A percentile compares a stretch with the other conserved stretches of the same genome.
phyloP scores from a whole-genome alignment of 2,329 filamentous ascomycete species.

The Ophiocordyceps australis region DNA sequence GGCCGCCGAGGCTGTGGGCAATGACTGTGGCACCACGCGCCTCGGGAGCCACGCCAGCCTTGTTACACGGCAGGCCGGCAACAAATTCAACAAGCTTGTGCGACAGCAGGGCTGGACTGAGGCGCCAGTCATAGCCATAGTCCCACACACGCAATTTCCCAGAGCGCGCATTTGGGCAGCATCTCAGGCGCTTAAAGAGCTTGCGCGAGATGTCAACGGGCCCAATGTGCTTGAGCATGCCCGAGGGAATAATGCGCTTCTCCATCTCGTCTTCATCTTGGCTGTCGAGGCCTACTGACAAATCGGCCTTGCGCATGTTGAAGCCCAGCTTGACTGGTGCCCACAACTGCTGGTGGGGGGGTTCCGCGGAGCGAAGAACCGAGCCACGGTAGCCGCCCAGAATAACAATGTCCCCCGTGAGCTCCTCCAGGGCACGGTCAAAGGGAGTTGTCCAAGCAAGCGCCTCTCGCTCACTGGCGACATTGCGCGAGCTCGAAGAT shows the following conservation, averaged over 20 bases:
- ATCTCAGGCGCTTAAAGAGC: conserved; percentile 59
- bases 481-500: not conserved
- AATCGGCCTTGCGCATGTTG: conserved; percentile 78
- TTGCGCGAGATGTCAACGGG: conserved; percentile 78
- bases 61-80: conserved; percentile 57
- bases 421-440: conserved; percentile 40
- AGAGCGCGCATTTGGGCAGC: conserved; percentile 52
- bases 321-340: conserved; percentile 85
- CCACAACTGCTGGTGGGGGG: conserved; percentile 79
- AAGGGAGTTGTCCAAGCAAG: too few species aligned
- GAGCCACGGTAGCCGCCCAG: conserved; percentile 86
- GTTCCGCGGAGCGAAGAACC: conserved; percentile 65
- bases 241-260: conserved; percentile 65
- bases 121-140: conserved; percentile 88
- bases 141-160: conserved; percentile 68
- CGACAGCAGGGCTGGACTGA: conserved; percentile 65
- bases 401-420: conserved; percentile 74
- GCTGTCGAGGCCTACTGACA: conserved; percentile 67
- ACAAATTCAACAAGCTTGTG: conserved; percentile 56
- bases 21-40: conserved; percentile 61
- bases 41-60: conserved; percentile 27
- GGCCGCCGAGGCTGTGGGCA: conserved; percentile 71
- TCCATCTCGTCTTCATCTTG: conserved; percentile 75
- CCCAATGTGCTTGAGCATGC: conserved; percentile 82
- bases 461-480: too few species aligned